A percentile compares a stretch with the other conserved stretches of the same genome.
These are phyloP conservation scores for Coelastrella sp. DNA, from an alignment of 139 green algal species.

Conservation along the genomic window DNA sequence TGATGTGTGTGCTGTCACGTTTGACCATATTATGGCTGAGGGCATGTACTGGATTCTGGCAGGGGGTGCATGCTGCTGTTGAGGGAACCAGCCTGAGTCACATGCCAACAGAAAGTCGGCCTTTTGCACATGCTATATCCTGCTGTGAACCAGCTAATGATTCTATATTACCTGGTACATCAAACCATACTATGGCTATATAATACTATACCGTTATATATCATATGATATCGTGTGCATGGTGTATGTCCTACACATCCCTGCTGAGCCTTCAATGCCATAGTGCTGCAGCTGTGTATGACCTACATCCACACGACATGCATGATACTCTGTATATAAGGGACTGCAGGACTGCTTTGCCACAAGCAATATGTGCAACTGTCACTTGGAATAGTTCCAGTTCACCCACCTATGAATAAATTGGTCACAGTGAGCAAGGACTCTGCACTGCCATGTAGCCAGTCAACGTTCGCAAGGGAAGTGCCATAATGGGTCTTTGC, in stretches of 20 bases:
- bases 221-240: background rate
- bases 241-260: background rate
- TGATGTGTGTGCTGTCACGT: no score
- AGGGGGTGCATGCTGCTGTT: no score
- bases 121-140: no score
- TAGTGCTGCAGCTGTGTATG: background rate
- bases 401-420: conserved; percentile 85
- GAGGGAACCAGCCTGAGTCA: no score
- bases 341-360: background rate
- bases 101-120: no score
- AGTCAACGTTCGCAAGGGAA: conserved; percentile 96
- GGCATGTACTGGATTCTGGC: no score
- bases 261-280: background rate
- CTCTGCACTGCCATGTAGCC: conserved; percentile 95
- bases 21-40: no score
- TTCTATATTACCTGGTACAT: no score
- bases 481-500: conserved; percentile 88
- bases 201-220: no score
- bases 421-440: conserved; percentile 97
- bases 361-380: background rate
- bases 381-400: background rate
- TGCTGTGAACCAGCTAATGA: background rate
- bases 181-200: no score
- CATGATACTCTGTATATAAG: background rate
- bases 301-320: background rate